These are phyloP conservation scores for Elymus sibiricus DNA, from an alignment of 176 grass and related monocot genomes.

Conservation along the genomic window DNA sequence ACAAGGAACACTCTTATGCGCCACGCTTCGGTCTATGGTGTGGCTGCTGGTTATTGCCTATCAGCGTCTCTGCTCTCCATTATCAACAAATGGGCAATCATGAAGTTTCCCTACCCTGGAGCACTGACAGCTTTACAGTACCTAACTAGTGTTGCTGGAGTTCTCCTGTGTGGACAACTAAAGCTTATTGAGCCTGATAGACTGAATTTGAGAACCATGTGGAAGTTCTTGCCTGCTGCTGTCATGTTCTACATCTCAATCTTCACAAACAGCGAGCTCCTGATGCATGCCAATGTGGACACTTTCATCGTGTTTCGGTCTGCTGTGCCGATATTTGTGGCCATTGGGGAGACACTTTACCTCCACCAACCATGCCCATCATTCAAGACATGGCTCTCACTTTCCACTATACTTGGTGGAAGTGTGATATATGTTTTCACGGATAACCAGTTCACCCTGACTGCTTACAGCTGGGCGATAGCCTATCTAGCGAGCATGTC, in stretches of 20 bases:
- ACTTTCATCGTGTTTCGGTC: constrained; percentile 88
- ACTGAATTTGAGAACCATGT: constrained; percentile 72
- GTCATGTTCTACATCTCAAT: constrained; percentile 87
- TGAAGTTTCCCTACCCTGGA: constrained; percentile 82
- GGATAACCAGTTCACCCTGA: constrained; percentile 76
- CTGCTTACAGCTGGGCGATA: constrained; percentile 73
- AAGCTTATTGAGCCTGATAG: constrained; percentile 63
- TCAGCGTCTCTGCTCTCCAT: constrained; percentile 79
- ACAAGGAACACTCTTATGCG: constrained; percentile 39
- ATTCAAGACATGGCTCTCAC: constrained; percentile 74
- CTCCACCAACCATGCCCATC: constrained; percentile 78
- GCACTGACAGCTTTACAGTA: constrained; percentile 74
- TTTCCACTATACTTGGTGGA: constrained; percentile 75
- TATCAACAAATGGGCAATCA: constrained; percentile 91
- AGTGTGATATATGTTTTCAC: constrained; percentile 89
- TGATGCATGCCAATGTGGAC: constrained; percentile 85
- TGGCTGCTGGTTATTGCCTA: constrained; percentile 77
- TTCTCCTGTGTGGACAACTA: constrained; percentile 63
- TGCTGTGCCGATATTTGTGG: constrained; percentile 76
- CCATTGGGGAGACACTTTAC: constrained; percentile 74
- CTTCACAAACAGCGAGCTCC: constrained; percentile 83
- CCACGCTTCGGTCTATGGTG: constrained; percentile 65
- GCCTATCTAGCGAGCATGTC: constrained; percentile 82
- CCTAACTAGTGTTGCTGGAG: constrained; percentile 69
- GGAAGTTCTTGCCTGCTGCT: constrained; percentile 88